phyloP scores from a whole-genome alignment of 2,329 filamentous ascomycete species.

The Nannizziopsis barbatae region DNA sequence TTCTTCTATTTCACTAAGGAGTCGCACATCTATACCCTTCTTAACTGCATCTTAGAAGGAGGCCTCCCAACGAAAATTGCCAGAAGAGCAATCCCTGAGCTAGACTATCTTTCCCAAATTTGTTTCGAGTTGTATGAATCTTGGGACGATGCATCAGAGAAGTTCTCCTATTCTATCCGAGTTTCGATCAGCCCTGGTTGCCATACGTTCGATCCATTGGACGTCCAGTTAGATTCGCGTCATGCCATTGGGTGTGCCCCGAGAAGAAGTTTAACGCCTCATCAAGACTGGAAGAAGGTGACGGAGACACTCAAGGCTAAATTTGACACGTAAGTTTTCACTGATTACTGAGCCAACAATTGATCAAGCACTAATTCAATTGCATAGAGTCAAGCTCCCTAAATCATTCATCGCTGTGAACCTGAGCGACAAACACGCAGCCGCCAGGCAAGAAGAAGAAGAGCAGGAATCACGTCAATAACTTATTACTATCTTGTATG shows the following conservation, averaged over 20 bases:
- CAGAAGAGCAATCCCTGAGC: conserved; percentile 85
- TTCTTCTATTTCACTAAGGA: conserved; percentile 99
- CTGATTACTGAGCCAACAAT: conserved; percentile 1
- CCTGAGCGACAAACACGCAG: conserved; percentile 39
- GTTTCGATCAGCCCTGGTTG: conserved; percentile 94
- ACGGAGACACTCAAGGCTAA: conserved; percentile 89
- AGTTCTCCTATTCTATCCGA: conserved; percentile 88
- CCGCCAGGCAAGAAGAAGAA: conserved; percentile 14
- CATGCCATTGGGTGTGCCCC: conserved; percentile 93
- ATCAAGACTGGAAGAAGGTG: conserved; percentile 93
- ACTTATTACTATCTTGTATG: not conserved
- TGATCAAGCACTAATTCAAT: conserved; percentile 1
- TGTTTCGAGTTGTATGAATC: conserved; percentile 97
- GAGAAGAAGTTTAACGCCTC: conserved; percentile 76
- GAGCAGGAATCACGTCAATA: not conserved
- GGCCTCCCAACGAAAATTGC: conserved; percentile 96
- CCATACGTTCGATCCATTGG: conserved; percentile 89
- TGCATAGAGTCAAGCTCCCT: conserved; percentile 39
- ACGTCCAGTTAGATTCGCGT: conserved; percentile 90
- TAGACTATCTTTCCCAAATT: conserved; percentile 95
- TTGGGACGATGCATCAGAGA: conserved; percentile 64
- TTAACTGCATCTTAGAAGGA: conserved; percentile 96
- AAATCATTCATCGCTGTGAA: conserved; percentile 43
- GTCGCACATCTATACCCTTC: conserved; percentile 92
- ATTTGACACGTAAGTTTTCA: conserved; percentile 68